phyloP scores from a whole-genome alignment of 2,329 filamentous ascomycete genomes.

The Colletotrichum lini region DNA sequence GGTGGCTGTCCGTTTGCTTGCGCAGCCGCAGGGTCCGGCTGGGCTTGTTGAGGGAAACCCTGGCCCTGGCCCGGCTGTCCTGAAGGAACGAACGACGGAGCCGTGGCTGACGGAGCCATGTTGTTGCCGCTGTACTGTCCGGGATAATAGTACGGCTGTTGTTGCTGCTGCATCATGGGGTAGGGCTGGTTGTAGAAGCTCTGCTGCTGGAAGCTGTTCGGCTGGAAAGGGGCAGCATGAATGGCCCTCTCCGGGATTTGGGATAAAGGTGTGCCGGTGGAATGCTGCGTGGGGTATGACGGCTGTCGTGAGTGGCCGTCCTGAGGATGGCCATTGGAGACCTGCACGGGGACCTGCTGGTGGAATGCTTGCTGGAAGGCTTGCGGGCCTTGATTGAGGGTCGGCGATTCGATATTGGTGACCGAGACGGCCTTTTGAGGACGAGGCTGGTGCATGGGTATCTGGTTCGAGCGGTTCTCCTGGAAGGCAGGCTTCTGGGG shows the following conservation, averaged over 20 bases:
- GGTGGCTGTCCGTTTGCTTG: conserved; percentile 57
- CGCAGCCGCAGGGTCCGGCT: conserved; percentile 52
- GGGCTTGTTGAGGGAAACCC: conserved; percentile 60
- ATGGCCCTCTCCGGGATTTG: conserved; percentile 95
- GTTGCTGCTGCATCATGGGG: conserved; percentile 68
- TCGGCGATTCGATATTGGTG: conserved; percentile 90
- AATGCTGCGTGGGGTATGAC: conserved; percentile 79
- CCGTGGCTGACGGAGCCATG: conserved; percentile 52
- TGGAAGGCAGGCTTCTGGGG: conserved; percentile 72
- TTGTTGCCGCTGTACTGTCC: conserved; percentile 46
- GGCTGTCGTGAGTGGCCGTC: conserved; percentile 76
- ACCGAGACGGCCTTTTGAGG: conserved; percentile 96
- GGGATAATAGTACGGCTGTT: conserved; percentile 72
- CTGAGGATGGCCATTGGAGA: conserved; percentile 69
- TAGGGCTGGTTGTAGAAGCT: conserved; percentile 73
- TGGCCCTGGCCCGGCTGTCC: conserved; percentile 62
- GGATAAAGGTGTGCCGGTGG: conserved; percentile 85
- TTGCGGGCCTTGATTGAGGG: conserved; percentile 73
- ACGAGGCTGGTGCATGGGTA: conserved; percentile 92
- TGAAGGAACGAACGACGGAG: conserved; percentile 71
- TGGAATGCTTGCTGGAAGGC: conserved; percentile 95
- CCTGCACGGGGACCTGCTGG: conserved; percentile 88
- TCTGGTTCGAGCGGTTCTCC: conserved; percentile 66
- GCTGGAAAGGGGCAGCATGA: conserved; percentile 91
- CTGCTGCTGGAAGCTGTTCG: conserved; percentile 73